Percentiles rank a stretch among this genome's conserved stretches.
phyloP scores from a whole-genome alignment of 2,329 filamentous ascomycete genomes.

The Phialophora verrucosa region DNA sequence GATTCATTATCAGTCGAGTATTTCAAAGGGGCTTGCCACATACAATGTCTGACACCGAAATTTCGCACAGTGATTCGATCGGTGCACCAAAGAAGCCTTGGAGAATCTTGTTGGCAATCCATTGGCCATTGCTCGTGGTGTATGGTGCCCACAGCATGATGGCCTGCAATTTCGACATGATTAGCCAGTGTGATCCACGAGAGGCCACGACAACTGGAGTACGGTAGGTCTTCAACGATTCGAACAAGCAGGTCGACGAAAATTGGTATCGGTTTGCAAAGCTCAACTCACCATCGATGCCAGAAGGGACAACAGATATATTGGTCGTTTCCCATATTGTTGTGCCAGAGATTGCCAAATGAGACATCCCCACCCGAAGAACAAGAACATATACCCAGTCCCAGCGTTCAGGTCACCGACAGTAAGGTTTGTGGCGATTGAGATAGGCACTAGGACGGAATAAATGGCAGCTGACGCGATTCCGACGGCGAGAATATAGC shows the following conservation, averaged over 20 bases:
- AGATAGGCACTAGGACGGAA: conserved; percentile 47
- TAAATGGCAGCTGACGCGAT: conserved; percentile 44
- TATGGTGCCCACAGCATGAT: conserved; percentile 54
- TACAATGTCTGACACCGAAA: conserved; percentile 51
- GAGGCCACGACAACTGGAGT: too few relatives aligned
- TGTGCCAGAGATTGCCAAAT: conserved; percentile 56
- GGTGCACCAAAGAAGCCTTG: conserved; percentile 56
- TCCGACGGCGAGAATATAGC: conserved; percentile 46
- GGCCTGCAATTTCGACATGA: conserved; percentile 31
- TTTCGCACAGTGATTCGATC: conserved; percentile 58
- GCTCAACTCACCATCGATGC: conserved; percentile 31
- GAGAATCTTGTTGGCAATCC: conserved; percentile 55
- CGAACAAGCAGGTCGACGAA: conserved; percentile 31
- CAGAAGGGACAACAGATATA: conserved; percentile 41
- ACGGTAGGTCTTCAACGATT: too few relatives aligned
- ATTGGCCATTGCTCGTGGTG: conserved; percentile 53
- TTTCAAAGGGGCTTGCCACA: conserved; percentile 51
- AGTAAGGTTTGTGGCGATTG: conserved; percentile 50
- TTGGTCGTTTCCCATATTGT: conserved; percentile 48
- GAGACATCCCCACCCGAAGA: conserved; percentile 51
- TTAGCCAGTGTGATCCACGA: too few relatives aligned
- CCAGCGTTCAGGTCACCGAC: conserved; percentile 54
- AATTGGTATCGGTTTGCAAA: not conserved
- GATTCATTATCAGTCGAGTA: conserved; percentile 42
- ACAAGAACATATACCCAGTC: conserved; percentile 50